These are phyloP conservation scores for Pleurotus tuber-regium DNA, from an alignment of 768 basidiomycete species.

Conservation along the genomic window DNA sequence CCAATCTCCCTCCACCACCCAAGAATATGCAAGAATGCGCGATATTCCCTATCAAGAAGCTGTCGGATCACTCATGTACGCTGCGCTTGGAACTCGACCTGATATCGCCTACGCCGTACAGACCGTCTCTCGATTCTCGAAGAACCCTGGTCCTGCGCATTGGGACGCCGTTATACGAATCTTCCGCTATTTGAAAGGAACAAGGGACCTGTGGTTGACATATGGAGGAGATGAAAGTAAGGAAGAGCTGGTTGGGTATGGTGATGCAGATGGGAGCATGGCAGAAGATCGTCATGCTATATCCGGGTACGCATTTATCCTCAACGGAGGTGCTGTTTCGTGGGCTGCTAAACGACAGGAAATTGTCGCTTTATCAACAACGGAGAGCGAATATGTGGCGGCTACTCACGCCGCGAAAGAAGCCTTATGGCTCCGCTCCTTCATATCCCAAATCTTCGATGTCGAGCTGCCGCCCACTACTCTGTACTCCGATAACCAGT, in stretches of 20 bases:
- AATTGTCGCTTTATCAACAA: conserved; percentile 34
- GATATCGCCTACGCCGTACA: conserved; percentile 12
- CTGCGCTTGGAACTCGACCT: conserved; percentile 13
- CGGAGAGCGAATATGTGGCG: conserved; percentile 44
- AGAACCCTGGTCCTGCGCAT: background rate
- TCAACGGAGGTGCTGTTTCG: conserved; percentile 31
- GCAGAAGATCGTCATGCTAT: conserved; percentile 21
- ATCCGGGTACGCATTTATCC: conserved; percentile 30
- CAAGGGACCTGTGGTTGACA: background rate
- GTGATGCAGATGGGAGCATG: conserved; percentile 26
- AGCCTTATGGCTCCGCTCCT: conserved; percentile 29
- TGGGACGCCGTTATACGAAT: background rate
- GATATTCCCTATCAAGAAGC: background rate
- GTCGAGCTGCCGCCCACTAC: conserved; percentile 1
- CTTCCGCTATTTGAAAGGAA: background rate
- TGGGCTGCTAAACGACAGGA: conserved; percentile 41
- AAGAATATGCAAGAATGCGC: background rate
- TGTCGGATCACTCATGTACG: conserved; percentile 26
- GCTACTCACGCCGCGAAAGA: conserved; percentile 28
- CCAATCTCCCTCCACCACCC: background rate
- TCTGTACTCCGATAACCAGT: conserved; percentile 29
- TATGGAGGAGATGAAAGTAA: background rate
- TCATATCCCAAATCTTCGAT: conserved; percentile 17
- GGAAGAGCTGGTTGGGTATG: background rate
- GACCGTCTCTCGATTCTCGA: background rate